phyloP scores from a whole-genome alignment of 2,329 filamentous ascomycete species.

The Mycogone perniciosa region DNA sequence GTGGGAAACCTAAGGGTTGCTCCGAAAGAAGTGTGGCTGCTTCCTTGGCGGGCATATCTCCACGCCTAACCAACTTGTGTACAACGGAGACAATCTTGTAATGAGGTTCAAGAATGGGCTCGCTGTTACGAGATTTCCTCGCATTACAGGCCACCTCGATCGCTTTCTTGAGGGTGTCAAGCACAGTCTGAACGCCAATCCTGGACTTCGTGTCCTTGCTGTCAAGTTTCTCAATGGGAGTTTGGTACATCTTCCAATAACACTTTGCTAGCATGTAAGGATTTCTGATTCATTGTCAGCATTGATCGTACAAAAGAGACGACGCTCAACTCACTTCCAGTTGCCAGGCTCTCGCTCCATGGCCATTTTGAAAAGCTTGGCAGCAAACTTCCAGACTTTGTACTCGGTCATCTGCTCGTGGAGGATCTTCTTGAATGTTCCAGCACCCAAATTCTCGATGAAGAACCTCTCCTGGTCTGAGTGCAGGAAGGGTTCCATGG shows the following conservation, averaged over 20 bases:
- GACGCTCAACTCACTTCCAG: constrained; percentile 44
- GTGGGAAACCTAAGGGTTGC: constrained; percentile 44
- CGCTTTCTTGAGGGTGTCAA: constrained; percentile 46
- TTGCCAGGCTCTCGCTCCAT: constrained; percentile 47
- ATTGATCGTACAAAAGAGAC: not conserved
- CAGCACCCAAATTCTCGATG: constrained; percentile 43
- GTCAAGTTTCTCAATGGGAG: constrained; percentile 37
- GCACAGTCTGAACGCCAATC: constrained; percentile 32
- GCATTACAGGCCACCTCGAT: constrained; percentile 44
- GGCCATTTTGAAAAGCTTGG: constrained; percentile 49
- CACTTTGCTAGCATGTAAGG: constrained; percentile 57
- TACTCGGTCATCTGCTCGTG: constrained; percentile 53
- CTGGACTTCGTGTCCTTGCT: constrained; percentile 32
- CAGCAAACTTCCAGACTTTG: constrained; percentile 56
- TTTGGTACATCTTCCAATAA: constrained; percentile 58
- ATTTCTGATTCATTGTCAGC: constrained; percentile 33
- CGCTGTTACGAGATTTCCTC: constrained; percentile 53
- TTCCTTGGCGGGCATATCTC: constrained; percentile 41
- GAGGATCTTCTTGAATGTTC: constrained; percentile 46
- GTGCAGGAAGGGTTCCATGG: constrained; percentile 55
- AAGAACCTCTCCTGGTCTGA: constrained; percentile 52
- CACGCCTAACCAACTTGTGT: constrained; percentile 67
- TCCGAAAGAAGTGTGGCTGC: constrained; percentile 48
- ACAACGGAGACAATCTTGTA: constrained; percentile 82
- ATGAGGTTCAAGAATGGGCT: constrained; percentile 83